Base-by-base conservation (phyloP, 2,329 filamentous ascomycete genomes). In the Acrocalymma vagum region DNA sequence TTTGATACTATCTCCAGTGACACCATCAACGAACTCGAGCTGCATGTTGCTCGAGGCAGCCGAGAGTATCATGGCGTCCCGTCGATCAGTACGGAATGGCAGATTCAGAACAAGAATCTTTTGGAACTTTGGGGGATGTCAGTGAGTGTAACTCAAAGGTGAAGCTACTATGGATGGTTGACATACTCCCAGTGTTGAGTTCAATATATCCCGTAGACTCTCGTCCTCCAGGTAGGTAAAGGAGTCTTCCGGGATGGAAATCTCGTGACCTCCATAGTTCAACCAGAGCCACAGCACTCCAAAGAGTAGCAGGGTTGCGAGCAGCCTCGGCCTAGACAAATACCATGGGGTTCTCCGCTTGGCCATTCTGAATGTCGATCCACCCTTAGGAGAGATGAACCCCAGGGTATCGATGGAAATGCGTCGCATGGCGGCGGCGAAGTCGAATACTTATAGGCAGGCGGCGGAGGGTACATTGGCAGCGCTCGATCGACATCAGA, bases 81-180 rank as follows among this genome's bases (percentile, higher is more conserved):
- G 72, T 10, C 78, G 74, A 47, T 83, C 80, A 16, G 72, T 77
- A 3, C 80, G 70, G 8, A 69, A 69, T 0, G 77, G 76, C 3
- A 83, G 71, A 31, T 78, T 80, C 30, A 83, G 72, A 14, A 79
- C 77, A 34, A 81, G 71, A 8, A 83, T 76, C 41, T 78, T 72
- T 29, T 78, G 69, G 49, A 83, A 83, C 79, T 81, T 41, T 27
- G 9, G 6, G 16, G 5, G 11, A 4, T 31, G 13, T 36, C 8
- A 40, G 40, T 46, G 13, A 39, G 35, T 23, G 20, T 25, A 11
- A 10, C 8, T 18, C 23, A 23, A 3, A 15, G 11, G 16, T 29
- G 22, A 3, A 9, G 9, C 13, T 36, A 18, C 13, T 26, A 10
- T 16, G 15, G 25, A 8, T n/a, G 25, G 9, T 6, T 9, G 9